These are phyloP conservation scores for Trichosporon inkin DNA, from an alignment of 1,284 basidiomycete species.

Conservation along the genomic window DNA sequence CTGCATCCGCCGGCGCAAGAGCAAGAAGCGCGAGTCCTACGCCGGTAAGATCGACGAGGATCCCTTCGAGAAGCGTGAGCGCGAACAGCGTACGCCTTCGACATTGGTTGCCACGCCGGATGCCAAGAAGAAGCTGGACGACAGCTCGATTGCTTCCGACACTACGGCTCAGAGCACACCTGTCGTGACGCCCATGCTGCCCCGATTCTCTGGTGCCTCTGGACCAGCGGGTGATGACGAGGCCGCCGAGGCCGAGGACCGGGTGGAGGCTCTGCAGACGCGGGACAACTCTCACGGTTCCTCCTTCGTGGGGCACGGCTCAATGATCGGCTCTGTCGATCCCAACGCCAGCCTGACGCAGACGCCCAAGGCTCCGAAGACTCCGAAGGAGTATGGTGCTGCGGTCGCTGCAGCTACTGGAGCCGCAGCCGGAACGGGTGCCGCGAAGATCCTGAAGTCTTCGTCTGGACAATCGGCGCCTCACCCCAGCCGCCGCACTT, in stretches of 20 bases:
- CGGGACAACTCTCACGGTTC: slow-evolving; percentile 3
- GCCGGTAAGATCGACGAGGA: slow-evolving; percentile 10
- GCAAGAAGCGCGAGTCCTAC: slow-evolving; percentile 11
- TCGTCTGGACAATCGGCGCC: background rate
- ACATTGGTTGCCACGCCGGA: slow-evolving; percentile 10
- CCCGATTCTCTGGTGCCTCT: slow-evolving; percentile 14
- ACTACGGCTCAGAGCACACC: slow-evolving; percentile 4
- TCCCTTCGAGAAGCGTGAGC: slow-evolving; percentile 30
- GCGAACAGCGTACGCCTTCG: slow-evolving; percentile 12
- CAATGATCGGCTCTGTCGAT: slow-evolving; percentile 6
- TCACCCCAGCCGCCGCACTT: slow-evolving; percentile 1
- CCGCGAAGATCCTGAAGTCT: background rate
- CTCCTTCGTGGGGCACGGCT: slow-evolving; percentile 12
- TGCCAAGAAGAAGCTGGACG: slow-evolving; percentile 9
- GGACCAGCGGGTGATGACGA: slow-evolving; percentile 16
- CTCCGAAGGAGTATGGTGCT: background rate
- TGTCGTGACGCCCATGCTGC: background rate
- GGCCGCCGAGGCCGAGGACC: slow-evolving; percentile 14
- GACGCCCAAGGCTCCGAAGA: background rate
- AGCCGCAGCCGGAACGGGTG: slow-evolving; percentile 15
- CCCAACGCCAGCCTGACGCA: slow-evolving; percentile 1
- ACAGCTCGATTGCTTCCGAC: slow-evolving; percentile 1
- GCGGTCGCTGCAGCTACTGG: slow-evolving; percentile 25
- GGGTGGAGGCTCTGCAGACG: background rate
- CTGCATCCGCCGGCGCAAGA: slow-evolving; percentile 40